Base-by-base conservation (phyloP, 2,329 filamentous ascomycete species). In the Alternaria gaisen region DNA sequence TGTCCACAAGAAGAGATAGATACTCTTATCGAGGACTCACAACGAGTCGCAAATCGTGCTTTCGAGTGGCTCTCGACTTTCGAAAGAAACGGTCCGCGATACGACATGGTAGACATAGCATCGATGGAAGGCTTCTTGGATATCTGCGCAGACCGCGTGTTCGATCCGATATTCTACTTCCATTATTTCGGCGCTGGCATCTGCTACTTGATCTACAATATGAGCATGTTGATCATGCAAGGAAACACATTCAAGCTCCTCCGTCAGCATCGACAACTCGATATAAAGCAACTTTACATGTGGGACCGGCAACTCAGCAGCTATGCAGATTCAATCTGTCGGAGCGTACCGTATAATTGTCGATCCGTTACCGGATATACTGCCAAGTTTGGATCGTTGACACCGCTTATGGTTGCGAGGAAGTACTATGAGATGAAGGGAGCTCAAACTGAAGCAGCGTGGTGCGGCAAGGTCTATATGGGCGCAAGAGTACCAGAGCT, bases 141-240 rank as follows among this genome's bases (percentile, higher is more conserved):
- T 2, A 69, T 75, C 32, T 73, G 69, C 48, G 26, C 66, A 5
- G 73, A 77, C 53, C 61, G 44, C 9, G 59, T 72, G 1, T 78
- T 73, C 61, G 67, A 74, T 43, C 67, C 65, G 2, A 74, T 75
- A 1, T 76, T 72, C 61, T 60, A 71, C 18, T 78, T 77, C 59
- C 65, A 72, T 46, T 72, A 72, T 53, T 77, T 76, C 30, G 68
- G 70, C 51, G 69, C 72, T 1, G 72, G 72, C 9, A 77, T 75
- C 41, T 77, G 73, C 54, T 77, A 76, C 58, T 63, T 75, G 41
- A 73, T 76, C 38, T 77, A 76, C 65, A 77, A 74, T 72, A 77
- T 75, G 73, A 72, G 68, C 59, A 76, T 77, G 72, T 60, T 77
- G 8, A 75, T 78, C 51, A 52, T 77, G 57, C 75, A 73, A 53